These are phyloP conservation scores for Salix dunnii DNA, from an alignment of 345 rosid species.

Conservation along the genomic window DNA sequence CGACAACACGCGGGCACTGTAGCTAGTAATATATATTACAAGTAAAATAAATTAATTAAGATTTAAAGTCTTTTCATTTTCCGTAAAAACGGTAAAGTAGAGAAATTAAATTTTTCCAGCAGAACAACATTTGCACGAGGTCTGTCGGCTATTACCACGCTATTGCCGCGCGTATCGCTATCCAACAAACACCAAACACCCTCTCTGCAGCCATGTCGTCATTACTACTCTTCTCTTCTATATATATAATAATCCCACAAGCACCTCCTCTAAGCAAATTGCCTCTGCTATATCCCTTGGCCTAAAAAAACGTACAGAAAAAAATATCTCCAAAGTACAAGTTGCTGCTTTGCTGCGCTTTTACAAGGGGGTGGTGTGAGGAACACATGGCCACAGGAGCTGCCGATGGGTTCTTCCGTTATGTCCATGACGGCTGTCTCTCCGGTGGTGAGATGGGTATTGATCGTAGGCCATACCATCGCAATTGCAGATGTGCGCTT, in stretches of 20 bases:
- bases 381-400: slow-evolving; percentile 42
- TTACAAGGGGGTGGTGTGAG: not conserved
- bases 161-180: not conserved
- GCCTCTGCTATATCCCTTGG: not conserved
- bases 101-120: too few relatives aligned
- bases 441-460: slow-evolving; percentile 39
- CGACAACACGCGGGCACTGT: too few relatives aligned
- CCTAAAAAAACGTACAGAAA: not conserved
- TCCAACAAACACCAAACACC: not conserved
- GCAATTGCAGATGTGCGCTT: slow-evolving; percentile 59
- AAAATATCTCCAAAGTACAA: not conserved
- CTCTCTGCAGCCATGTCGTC: not conserved
- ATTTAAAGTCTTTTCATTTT: too few relatives aligned
- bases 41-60: too few relatives aligned
- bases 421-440: slow-evolving; percentile 54
- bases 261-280: not conserved
- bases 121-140: not conserved
- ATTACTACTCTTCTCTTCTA: not conserved
- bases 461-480: slow-evolving; percentile 66
- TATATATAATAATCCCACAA: not conserved
- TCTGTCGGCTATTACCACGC: not conserved
- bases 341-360: not conserved
- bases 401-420: slow-evolving; percentile 55
- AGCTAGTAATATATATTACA: too few relatives aligned
- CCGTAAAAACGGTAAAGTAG: too few relatives aligned